phyloP scores from a whole-genome alignment of 805 yeast species.

The Saturnispora galanensis region DNA sequence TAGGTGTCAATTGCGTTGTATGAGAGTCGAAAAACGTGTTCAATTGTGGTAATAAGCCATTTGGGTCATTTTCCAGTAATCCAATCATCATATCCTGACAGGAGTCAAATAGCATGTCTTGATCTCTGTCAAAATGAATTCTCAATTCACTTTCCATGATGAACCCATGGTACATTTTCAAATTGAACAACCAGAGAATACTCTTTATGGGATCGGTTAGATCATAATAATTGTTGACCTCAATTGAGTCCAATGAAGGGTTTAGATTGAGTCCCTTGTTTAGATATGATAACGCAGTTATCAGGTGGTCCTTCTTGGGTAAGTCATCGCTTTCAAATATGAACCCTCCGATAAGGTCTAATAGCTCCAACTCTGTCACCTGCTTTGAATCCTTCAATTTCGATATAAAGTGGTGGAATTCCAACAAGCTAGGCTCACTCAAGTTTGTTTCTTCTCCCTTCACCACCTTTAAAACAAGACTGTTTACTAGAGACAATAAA shows the following conservation, averaged over 20 bases:
- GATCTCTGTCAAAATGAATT: background rate
- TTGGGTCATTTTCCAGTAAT: conserved; percentile 11
- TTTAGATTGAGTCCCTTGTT: conserved; percentile 66
- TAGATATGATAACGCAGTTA: conserved; percentile 7
- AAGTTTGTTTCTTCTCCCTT: background rate
- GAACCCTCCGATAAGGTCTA: conserved; percentile 1
- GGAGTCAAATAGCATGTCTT: conserved; percentile 18
- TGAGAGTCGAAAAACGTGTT: conserved; percentile 44
- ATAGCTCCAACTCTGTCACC: background rate
- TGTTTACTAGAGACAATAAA: conserved; percentile 64
- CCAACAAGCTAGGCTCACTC: background rate
- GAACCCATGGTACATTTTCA: conserved; percentile 70
- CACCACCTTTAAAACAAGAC: conserved; percentile 27
- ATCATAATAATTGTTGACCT: conserved; percentile 17
- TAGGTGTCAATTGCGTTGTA: conserved; percentile 64
- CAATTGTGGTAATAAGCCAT: conserved; percentile 7
- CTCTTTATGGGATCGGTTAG: conserved; percentile 15
- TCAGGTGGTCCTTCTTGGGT: background rate
- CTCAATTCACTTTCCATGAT: conserved; percentile 7
- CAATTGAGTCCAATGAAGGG: conserved; percentile 46
- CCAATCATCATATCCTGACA: conserved; percentile 24
- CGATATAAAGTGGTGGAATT: background rate
- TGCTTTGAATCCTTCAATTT: conserved; percentile 3
- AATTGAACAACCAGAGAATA: conserved; percentile 18
- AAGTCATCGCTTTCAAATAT: conserved; percentile 3